Evolutionary conservation across 371 early-diverging fungal genomes (phyloP).

Genomic region (Batrachochytrium dendrobatidis): DNA sequence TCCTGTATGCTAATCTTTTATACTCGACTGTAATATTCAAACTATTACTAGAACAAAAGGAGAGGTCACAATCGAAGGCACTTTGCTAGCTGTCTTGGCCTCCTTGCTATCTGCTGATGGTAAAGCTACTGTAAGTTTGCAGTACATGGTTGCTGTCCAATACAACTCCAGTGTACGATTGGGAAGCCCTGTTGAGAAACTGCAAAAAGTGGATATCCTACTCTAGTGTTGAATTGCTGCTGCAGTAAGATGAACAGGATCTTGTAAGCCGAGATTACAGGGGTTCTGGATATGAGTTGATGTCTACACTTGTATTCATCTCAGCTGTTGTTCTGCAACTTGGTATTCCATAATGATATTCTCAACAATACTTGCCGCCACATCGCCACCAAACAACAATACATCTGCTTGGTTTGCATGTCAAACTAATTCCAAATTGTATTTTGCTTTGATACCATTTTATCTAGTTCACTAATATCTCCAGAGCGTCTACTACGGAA

Average conservation of each 20-base stretch:
- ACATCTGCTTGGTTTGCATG: too few relatives aligned
- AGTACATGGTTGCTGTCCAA: background rate
- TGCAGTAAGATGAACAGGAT: background rate
- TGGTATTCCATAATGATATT: background rate
- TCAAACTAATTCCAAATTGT: too few relatives aligned
- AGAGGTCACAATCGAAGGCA: conserved; percentile 26
- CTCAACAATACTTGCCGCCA: too few relatives aligned
- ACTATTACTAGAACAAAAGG: conserved; percentile 22
- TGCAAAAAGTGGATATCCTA: too few relatives aligned
- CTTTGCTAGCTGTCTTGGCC: conserved; percentile 26
- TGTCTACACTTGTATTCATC: too few relatives aligned
- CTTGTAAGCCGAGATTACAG: too few relatives aligned
- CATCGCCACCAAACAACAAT: too few relatives aligned
- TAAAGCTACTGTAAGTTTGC: conserved; percentile 17
- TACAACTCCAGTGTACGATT: too few relatives aligned
- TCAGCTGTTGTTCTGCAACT: background rate
- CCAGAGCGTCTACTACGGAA: conserved; percentile 33
- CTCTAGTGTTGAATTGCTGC: background rate
- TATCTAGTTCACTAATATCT: conserved; percentile 34
- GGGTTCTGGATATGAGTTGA: too few relatives aligned
- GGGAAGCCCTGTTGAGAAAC: too few relatives aligned
- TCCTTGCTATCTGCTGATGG: conserved; percentile 17
- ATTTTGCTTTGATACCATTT: too few relatives aligned
- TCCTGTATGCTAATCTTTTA: background rate
- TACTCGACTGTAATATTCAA: too few relatives aligned